Base-by-base conservation (phyloP, 352 stramenopile genomes). In the Globisporangium nunn region DNA sequence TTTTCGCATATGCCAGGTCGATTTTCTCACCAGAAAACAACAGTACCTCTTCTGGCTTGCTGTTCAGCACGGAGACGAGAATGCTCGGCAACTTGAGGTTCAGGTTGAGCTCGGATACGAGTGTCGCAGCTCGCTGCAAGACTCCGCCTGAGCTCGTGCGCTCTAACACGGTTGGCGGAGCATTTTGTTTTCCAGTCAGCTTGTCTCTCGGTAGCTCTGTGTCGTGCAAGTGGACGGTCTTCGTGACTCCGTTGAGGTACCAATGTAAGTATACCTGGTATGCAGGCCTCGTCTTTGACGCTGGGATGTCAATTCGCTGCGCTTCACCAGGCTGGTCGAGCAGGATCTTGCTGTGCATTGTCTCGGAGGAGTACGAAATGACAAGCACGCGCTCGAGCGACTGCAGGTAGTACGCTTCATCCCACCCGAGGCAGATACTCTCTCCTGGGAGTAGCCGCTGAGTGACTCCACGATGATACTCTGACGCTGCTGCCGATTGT, bases 191-290 rank as follows among this genome's bases (percentile, higher is more conserved):
- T 18, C 82, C 77, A 33, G 81, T 88, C 23, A 88, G 66, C 40
- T 87, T 86, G 40, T 93, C 76, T 0, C 74, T 66, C 8, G 75
- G 68, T 1, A 88, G 65, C 30, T 82, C 64, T 0, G 64, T 74
- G 57, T 93, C 81, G 58, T 91, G 78, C 17, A 91, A 54, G 29
- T 91, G 79, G 52, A 95, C 70, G 0, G 85, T 91, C 62, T 93
- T 95, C 6, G 85, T 95, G 6, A 91, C 61, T 0, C 81, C 82
- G 43, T 95, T 75, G 1, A 95, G 67, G 39, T 93, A 88, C 81
- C 82, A 91, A 50, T 90, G 80, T 8, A 95, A 62, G 46, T 83
- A 92, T 12, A 91, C 65, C 12, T 64, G 56, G 2, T 50, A 59
- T 8, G 63, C 63, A 0, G 58, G 14, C 28, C 62, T 68, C 1